phyloP scores from a whole-genome alignment of 352 stramenopile species.

The Pythium graminicola region DNA sequence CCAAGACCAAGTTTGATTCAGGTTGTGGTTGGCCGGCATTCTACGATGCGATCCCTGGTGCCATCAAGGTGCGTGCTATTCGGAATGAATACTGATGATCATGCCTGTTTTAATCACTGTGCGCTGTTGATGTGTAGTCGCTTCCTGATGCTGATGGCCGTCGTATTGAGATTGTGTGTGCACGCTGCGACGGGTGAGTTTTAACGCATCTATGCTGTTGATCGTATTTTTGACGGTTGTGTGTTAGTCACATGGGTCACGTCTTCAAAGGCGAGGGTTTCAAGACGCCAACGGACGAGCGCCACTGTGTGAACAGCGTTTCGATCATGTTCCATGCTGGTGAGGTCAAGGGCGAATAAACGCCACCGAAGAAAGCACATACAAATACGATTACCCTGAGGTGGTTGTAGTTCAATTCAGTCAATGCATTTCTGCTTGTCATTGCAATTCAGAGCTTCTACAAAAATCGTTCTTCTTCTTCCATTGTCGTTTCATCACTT shows the following conservation, averaged over 20 bases:
- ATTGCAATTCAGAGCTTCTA: too few species aligned
- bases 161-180: slow-evolving; percentile 86
- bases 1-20: slow-evolving; percentile 87
- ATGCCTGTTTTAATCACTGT: not conserved
- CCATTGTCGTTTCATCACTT: slow-evolving; percentile 34
- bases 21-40: slow-evolving; percentile 89
- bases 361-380: too few species aligned
- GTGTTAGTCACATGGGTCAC: slow-evolving; percentile 81
- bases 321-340: slow-evolving; percentile 79
- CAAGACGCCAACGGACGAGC: slow-evolving; percentile 81
- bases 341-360: slow-evolving; percentile 34
- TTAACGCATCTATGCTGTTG: not conserved
- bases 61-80: slow-evolving; percentile 55
- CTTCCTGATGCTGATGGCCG: slow-evolving; percentile 58
- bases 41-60: slow-evolving; percentile 83
- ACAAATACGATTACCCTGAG: too few species aligned
- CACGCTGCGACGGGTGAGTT: slow-evolving; percentile 73
- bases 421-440: too few species aligned
- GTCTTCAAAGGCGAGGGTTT: slow-evolving; percentile 89
- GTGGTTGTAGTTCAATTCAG: too few species aligned
- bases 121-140: slow-evolving; percentile 27
- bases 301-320: slow-evolving; percentile 89
- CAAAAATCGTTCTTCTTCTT: slow-evolving; percentile 53
- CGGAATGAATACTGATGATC: not conserved
- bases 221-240: not conserved